Evolutionary conservation across 2,329 filamentous ascomycete genomes (phyloP), one percentile per base, ranked within the genome.

Genomic region (Colletotrichum euphorbiae): DNA sequence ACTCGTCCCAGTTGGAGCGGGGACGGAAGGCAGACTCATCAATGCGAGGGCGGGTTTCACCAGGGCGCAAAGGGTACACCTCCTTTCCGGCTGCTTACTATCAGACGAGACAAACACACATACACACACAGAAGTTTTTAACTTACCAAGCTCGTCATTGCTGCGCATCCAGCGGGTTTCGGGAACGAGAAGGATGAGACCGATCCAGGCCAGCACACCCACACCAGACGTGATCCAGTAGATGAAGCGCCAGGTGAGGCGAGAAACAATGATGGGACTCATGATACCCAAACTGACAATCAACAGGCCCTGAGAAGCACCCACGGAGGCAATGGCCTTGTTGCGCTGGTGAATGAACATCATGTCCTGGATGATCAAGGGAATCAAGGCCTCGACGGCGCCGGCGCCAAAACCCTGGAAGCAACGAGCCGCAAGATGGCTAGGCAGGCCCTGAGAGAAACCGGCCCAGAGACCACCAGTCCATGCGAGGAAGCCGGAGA

Each of bases 341-440:
- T 77, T 78, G 4, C 79, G 74, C 73, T 81, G 74, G 61, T 81
- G 79, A 17, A 80, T 74, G 36, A 80, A 80, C 48, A 79, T 75
- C 43, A 80, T 74, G 45, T 81, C 79, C 72, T 80, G 78, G 1
- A 79, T 74, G 36, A 81, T 77, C 11, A 81, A 72, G 3, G 79
- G 79, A 6, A 80, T 74, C 19, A 81, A 63, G 1, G 78, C 77
- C 67, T 79, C 77, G 15, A 78, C 76, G 0, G 78, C 74, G 4
- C 78, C 78, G 0, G 76, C 77, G 1, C 78, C 79, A 8, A 80
- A 69, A 0, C 77, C 79, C 67, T 80, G 74, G 13, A 80, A 65
- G 19, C 73, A 75, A 8, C 78, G 69, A 2, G 78, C 78, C 1
- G 74, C 76, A 4, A 80, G 62, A 59, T 80, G 79, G 11, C 71